A percentile compares a stretch with the other conserved stretches of the same genome.
phyloP scores from a whole-genome alignment of 306 rosid genomes.

The Inga leiocalycina region DNA sequence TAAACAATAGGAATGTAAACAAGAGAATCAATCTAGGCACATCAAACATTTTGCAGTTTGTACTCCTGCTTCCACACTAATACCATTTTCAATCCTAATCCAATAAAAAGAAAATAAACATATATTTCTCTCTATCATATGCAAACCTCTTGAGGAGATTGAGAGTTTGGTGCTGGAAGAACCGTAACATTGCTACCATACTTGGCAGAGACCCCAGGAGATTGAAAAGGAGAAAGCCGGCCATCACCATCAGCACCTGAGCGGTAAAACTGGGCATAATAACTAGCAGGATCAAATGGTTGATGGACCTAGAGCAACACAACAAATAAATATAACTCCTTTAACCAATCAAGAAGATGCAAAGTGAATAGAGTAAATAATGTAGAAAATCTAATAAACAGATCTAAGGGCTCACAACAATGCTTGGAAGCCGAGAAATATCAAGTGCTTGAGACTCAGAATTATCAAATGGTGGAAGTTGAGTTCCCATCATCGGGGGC shows the following conservation, averaged over 20 bases:
- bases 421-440: slow-evolving; percentile 75
- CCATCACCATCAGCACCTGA: slow-evolving; percentile 84
- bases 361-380: slow-evolving; percentile 30
- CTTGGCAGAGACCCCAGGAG: slow-evolving; percentile 71
- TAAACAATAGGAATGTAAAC: not conserved
- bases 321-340: slow-evolving; percentile 20
- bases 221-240: slow-evolving; percentile 80
- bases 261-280: slow-evolving; percentile 87
- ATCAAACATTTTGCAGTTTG: not conserved
- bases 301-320: slow-evolving; percentile 69
- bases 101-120: not conserved
- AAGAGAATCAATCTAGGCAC: not conserved
- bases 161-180: slow-evolving; percentile 69
- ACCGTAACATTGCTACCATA: slow-evolving; percentile 73
- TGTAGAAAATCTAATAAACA: slow-evolving; percentile 15
- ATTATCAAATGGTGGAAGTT: slow-evolving; percentile 73
- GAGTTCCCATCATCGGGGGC: slow-evolving; percentile 79
- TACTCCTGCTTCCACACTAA: slow-evolving; percentile 4
- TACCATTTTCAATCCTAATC: not conserved
- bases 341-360: slow-evolving; percentile 28
- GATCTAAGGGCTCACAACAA: slow-evolving; percentile 65
- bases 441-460: slow-evolving; percentile 80
- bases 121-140: not conserved
- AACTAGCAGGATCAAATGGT: slow-evolving; percentile 77
- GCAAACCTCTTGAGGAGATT: slow-evolving; percentile 90